These are phyloP conservation scores for Pelargonium fulgidum DNA, from an alignment of 441 rosid species.

Conservation along the genomic window DNA sequence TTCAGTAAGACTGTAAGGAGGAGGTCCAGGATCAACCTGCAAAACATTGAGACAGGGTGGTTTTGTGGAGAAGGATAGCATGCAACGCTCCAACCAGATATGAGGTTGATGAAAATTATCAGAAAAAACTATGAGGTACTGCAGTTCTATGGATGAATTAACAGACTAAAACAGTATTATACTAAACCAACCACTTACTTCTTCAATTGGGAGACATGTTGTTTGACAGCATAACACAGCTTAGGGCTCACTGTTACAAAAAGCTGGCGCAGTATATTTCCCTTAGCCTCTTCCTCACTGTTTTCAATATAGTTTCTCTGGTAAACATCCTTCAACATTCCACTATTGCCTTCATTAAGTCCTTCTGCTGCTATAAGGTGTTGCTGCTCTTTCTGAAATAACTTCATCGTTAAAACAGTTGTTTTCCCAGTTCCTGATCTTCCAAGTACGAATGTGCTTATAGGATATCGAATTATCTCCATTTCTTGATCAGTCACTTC, in stretches of 20 bases:
- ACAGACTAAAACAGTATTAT: background rate
- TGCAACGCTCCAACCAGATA: background rate
- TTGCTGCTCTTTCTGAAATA: constrained; percentile 35
- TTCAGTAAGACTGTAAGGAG: background rate
- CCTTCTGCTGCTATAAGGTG: constrained; percentile 26
- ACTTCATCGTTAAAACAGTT: constrained; percentile 40
- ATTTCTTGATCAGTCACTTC: constrained; percentile 37
- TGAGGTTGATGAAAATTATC: background rate
- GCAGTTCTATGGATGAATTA: background rate
- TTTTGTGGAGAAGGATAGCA: background rate
- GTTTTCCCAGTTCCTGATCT: constrained; percentile 63
- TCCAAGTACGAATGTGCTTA: constrained; percentile 46
- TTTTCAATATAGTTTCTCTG: constrained; percentile 6
- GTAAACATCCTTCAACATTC: background rate
- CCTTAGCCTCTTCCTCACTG: constrained; percentile 15
- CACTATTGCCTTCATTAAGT: constrained; percentile 13
- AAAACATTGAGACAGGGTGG: background rate
- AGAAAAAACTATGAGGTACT: background rate
- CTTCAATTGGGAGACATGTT: constrained; percentile 37
- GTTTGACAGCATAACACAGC: constrained; percentile 43
- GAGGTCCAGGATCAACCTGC: background rate
- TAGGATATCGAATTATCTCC: constrained; percentile 29
- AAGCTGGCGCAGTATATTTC: constrained; percentile 32
- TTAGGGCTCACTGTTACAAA: constrained; percentile 46
- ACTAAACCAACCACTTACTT: constrained; percentile 27